Conservation (phyloP, 129 eudicot species). For the Heracleum sosnowskyi region DNA sequence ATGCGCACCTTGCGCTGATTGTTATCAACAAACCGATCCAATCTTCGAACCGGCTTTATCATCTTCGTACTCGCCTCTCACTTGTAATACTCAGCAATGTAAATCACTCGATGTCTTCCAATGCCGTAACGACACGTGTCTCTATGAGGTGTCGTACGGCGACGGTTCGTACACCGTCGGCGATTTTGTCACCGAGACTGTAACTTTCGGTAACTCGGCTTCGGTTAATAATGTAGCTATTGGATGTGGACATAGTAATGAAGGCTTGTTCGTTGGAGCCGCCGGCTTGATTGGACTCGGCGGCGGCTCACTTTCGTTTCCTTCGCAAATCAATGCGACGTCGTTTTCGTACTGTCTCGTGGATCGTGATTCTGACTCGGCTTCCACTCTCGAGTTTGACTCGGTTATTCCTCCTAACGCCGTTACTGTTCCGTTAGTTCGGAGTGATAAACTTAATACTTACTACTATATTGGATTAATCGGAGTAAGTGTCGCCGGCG, state of each 20-base stretch:
- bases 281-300: conserved; percentile 94
- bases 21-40: conserved; percentile 87
- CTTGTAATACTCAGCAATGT: conserved; percentile 58
- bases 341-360: conserved; percentile 79
- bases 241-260: conserved; percentile 90
- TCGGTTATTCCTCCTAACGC: conserved; percentile 37
- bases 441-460: conserved; percentile 43
- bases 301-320: conserved; percentile 70
- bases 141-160: conserved; percentile 89
- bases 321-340: conserved; percentile 70
- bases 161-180: conserved; percentile 95
- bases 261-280: conserved; percentile 85
- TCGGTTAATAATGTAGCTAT: conserved; percentile 52
- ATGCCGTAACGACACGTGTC: conserved; percentile 64
- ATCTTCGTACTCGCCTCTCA: conserved; percentile 47
- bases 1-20: conserved; percentile 89
- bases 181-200: conserved; percentile 66
- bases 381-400: conserved; percentile 70
- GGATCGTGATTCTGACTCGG: conserved; percentile 69
- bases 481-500: conserved; percentile 65
- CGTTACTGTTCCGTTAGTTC: conserved; percentile 54
- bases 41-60: conserved; percentile 70
- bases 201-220: conserved; percentile 42
- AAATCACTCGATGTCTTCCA: conserved; percentile 70
- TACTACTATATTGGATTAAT: conserved; percentile 57